Evolutionary conservation across 2,329 filamentous ascomycete species (phyloP), one percentile per base, ranked within the genome.

Genomic region (Xylaria multiplex): DNA sequence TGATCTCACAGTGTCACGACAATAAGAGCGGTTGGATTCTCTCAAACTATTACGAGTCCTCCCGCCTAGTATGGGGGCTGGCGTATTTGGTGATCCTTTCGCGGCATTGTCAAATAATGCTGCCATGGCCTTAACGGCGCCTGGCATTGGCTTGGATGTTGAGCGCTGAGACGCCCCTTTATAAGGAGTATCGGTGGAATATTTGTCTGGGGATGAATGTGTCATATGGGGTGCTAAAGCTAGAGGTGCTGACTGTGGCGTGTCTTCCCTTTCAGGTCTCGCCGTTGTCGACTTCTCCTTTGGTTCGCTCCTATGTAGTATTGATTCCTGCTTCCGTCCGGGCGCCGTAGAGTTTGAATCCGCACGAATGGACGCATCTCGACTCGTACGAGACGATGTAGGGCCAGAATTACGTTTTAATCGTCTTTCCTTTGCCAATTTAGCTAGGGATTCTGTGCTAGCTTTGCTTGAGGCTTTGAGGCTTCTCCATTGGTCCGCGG

Each of bases 61-160:
- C 48, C 71, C 58, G 11, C 56, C 50, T n/a, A 64, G 58, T 7
- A 50, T n/a, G 55, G 24, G 48, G 32, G 45, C 35, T 32, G 24
- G 69, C 43, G 24, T 70, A 64, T 30, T 69, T 62, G 68, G 70
- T 0, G 75, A 72, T 32, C 73, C 68, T 55, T 70, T 76, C 13
- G 70, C 71, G 6, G 74, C 76, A 46, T 71, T 79, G 67, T 87
- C 83, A 72, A 86, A 86, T 72, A 81, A 79, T 42, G 84, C 84
- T 3, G 84, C 81, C 78, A 87, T 85, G 2, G 82, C 83, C 69
- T 77, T 83, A 13, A 86, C 84, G 3, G 73, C 73, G 24, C 74
- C 81, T 24, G 70, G 72, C 3, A 69, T 60, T 0, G 75, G 74
- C 59, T 67, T 75, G 4, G 71, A 76, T 24, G 64, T 59, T 7